phyloP scores from a whole-genome alignment of 2,329 filamentous ascomycete genomes.

The Blastomyces percursus region DNA sequence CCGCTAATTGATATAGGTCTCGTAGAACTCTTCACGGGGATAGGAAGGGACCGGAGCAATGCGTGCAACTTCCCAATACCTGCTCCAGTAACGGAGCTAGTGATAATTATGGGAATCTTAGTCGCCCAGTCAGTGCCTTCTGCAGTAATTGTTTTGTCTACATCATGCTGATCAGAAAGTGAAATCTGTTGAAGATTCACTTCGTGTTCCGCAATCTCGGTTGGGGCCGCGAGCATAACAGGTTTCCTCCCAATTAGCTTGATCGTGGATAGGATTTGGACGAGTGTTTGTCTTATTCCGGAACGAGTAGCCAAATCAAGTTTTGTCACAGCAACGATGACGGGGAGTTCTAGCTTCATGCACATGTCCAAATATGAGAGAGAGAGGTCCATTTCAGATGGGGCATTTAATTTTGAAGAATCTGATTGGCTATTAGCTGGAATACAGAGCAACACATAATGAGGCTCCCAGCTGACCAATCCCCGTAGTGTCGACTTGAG shows the following conservation, averaged over 20 bases:
- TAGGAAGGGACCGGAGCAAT: slow-evolving; percentile 62
- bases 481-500: slow-evolving; percentile 79
- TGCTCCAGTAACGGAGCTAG: slow-evolving; percentile 72
- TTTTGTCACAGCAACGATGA: slow-evolving; percentile 81
- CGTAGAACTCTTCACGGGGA: slow-evolving; percentile 43
- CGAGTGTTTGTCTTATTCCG: slow-evolving; percentile 58
- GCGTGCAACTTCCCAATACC: slow-evolving; percentile 76
- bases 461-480: slow-evolving; percentile 88
- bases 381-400: slow-evolving; percentile 56
- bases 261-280: slow-evolving; percentile 62
- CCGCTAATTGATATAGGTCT: slow-evolving; percentile 13
- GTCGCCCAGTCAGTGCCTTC: slow-evolving; percentile 31
- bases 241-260: slow-evolving; percentile 67
- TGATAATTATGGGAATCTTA: slow-evolving; percentile 73
- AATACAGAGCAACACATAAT: slow-evolving; percentile 85
- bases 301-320: slow-evolving; percentile 70
- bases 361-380: slow-evolving; percentile 76
- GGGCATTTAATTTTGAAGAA: slow-evolving; percentile 20
- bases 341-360: slow-evolving; percentile 63
- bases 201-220: slow-evolving; percentile 39
- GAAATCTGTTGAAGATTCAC: slow-evolving; percentile 49
- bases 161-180: slow-evolving; percentile 45
- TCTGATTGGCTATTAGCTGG: slow-evolving; percentile 60
- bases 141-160: slow-evolving; percentile 43
- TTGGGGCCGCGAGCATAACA: slow-evolving; percentile 48